Conservation (phyloP, 306 rosid species). For the Quillaja saponaria region DNA sequence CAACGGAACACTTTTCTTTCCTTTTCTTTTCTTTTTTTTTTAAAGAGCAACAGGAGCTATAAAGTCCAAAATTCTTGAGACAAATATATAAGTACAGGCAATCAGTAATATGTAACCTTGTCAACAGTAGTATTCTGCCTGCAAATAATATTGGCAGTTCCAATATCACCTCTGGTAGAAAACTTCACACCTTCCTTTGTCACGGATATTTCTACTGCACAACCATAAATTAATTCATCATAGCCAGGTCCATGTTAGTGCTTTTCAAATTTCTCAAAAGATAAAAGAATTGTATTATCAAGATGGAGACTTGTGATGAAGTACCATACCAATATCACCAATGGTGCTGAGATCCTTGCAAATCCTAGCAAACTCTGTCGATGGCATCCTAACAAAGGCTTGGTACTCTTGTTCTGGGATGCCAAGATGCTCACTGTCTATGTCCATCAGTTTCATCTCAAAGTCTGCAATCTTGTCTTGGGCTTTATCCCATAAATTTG, state of each 20-base stretch:
- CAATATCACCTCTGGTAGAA: constrained; percentile 93
- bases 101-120: constrained; percentile 54
- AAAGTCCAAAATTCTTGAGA: background rate
- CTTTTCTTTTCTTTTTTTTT: too few species aligned
- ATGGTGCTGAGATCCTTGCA: constrained; percentile 90
- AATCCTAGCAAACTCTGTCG: constrained; percentile 82
- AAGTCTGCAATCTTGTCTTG: constrained; percentile 91
- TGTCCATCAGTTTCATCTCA: constrained; percentile 98
- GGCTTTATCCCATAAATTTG: constrained; percentile 23
- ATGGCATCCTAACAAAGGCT: constrained; percentile 92
- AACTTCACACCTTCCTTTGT: constrained; percentile 94
- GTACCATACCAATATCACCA: constrained; percentile 86
- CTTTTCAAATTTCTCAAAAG: too few species aligned
- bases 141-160: constrained; percentile 88
- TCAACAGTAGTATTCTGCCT: constrained; percentile 90
- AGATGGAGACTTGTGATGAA: too few species aligned
- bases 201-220: constrained; percentile 89
- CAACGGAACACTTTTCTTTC: too few species aligned
- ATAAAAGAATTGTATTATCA: too few species aligned
- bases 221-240: constrained; percentile 1
- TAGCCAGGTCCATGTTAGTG: too few species aligned
- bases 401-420: constrained; percentile 95
- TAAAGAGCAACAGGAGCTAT: too few species aligned
- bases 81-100: background rate
- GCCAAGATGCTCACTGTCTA: constrained; percentile 94